Base-by-base conservation (phyloP, 2,329 filamentous ascomycete genomes). In the Ceratocystis ficicola region DNA sequence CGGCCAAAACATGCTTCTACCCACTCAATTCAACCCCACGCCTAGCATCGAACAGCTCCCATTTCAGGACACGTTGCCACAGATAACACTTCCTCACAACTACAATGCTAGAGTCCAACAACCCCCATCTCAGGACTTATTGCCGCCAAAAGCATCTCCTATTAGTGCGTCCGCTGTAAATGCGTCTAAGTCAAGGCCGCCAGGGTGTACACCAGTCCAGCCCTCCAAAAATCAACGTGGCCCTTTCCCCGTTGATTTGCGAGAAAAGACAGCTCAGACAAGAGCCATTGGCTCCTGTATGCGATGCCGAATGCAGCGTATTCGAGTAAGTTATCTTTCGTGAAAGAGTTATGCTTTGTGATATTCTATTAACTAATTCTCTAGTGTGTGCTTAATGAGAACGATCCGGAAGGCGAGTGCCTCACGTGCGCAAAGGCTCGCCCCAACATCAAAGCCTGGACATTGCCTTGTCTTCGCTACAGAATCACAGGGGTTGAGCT, bases 241-340 rank as follows among this genome's bases (percentile, higher is more conserved):
- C 81, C 0, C 82, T 81, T 1, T 85, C 85, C 72, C 81, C 78
- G 63, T 74, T 76, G n/a, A 74, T 73, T 8, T 75, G 79, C 36
- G 78, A 82, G 28, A 76, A 68, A 76, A 79, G 69, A 85, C 83
- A 0, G 83, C 83, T 0, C 76, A 79, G 66, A 85, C 82, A 1
- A 77, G 83, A 67, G 80, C 79, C 65, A 80, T 82, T 20, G 82
- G 82, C 7, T 83, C 81, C 22, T 86, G 83, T 70, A 80, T 85
- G 67, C 77, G 83, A 57, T 86, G 83, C 69, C 77, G 81, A 62
- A 84, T 85, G 81, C 83, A 85, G 69, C 78, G 82, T 55, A 84
- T 85, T 70, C 78, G 83, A 62, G 83, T 85, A 73, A 77, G 81
- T 75, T 41, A 36, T 36, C 2, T 30, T 36, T 2, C n/a, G 15